phyloP scores from a whole-genome alignment of 2,329 filamentous ascomycete genomes.

The Colletotrichum orbiculare region DNA sequence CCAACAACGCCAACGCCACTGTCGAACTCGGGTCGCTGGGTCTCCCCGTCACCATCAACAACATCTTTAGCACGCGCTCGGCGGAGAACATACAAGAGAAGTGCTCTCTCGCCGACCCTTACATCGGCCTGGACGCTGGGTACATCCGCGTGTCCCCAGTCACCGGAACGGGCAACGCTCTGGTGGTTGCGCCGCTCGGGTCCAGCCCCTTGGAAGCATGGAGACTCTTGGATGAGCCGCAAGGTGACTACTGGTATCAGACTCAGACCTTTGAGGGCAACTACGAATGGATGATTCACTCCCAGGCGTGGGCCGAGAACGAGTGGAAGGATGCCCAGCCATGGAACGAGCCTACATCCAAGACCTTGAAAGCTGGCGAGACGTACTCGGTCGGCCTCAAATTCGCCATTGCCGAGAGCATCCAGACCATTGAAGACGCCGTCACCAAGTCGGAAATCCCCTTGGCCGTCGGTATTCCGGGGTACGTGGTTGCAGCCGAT shows the following conservation, averaged over 20 bases:
- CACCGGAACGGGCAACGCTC: slow-evolving; percentile 60
- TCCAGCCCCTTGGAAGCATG: slow-evolving; percentile 64
- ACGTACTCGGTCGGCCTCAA: slow-evolving; percentile 60
- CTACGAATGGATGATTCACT: slow-evolving; percentile 69
- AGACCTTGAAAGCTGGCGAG: slow-evolving; percentile 55
- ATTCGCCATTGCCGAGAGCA: slow-evolving; percentile 58
- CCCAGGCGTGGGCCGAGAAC: slow-evolving; percentile 64
- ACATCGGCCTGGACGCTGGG: slow-evolving; percentile 69
- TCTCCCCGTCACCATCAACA: slow-evolving; percentile 71
- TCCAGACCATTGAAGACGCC: slow-evolving; percentile 59
- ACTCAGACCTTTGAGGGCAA: slow-evolving; percentile 69
- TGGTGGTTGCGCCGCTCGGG: slow-evolving; percentile 65
- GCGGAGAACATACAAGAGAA: slow-evolving; percentile 59
- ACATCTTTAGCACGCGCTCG: slow-evolving; percentile 65
- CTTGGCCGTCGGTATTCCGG: slow-evolving; percentile 63
- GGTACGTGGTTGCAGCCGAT: slow-evolving; percentile 64
- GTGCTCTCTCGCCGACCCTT: slow-evolving; percentile 68
- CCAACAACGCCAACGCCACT: slow-evolving; percentile 51
- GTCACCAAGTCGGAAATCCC: slow-evolving; percentile 55
- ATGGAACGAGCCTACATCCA: slow-evolving; percentile 66
- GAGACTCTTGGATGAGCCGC: slow-evolving; percentile 60
- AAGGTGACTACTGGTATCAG: slow-evolving; percentile 53
- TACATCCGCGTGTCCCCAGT: slow-evolving; percentile 65
- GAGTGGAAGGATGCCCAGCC: slow-evolving; percentile 62
- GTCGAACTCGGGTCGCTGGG: slow-evolving; percentile 68